Conservation (phyloP, 139 green algal genomes). For the Chlamydomonas asymmetrica region DNA sequence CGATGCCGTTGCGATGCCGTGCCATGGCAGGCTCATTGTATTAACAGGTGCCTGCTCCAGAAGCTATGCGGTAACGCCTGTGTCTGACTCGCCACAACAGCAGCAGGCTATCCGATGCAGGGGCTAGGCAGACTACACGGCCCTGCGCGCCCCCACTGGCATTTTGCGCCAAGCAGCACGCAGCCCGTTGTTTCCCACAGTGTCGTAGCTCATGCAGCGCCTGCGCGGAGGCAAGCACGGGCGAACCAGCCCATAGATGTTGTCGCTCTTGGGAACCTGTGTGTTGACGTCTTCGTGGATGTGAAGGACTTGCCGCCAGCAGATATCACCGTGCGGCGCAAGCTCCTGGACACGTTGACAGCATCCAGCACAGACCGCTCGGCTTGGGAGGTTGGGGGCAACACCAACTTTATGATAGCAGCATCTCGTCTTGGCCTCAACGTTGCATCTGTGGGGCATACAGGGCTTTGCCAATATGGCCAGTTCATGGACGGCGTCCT, state of each 20-base stretch:
- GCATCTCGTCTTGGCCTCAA: conserved; percentile 81
- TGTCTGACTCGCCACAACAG: too few relatives aligned
- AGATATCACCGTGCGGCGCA: conserved; percentile 30
- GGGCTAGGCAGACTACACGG: too few relatives aligned
- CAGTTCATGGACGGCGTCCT: conserved; percentile 77
- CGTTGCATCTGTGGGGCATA: conserved; percentile 70
- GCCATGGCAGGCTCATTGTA: too few relatives aligned
- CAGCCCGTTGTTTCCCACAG: too few relatives aligned
- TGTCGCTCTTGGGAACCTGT: conserved; percentile 83
- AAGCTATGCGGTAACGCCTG: too few relatives aligned
- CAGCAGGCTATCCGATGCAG: too few relatives aligned
- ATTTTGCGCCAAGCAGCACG: neutral
- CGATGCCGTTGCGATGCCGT: too few relatives aligned
- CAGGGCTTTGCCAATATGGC: conserved; percentile 83
- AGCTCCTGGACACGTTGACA: conserved; percentile 59
- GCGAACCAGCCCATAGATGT: conserved; percentile 48
- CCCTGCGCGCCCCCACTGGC: too few relatives aligned
- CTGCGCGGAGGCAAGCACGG: too few relatives aligned
- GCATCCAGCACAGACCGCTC: conserved; percentile 20
- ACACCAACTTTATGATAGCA: conserved; percentile 92
- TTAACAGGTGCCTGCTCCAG: too few relatives aligned
- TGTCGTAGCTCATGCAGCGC: too few relatives aligned
- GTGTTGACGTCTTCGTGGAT: conserved; percentile 79
- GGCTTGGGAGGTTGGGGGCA: conserved; percentile 65
- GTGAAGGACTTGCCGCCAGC: conserved; percentile 52